Conservation (phyloP, 306 rosid species). For the Lupinus albus region DNA sequence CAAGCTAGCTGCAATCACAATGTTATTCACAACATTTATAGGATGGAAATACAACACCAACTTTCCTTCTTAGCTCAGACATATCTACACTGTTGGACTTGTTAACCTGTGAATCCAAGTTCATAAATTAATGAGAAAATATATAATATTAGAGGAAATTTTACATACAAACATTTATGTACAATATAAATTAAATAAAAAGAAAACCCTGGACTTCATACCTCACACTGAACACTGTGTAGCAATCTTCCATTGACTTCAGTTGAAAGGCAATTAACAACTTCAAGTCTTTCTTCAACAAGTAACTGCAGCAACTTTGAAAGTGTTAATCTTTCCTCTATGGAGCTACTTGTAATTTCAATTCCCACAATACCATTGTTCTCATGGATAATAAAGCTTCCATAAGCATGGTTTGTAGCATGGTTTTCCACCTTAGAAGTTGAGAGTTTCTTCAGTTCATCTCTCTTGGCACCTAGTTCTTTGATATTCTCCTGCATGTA, state of each 20-base stretch:
- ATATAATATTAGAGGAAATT: neutral
- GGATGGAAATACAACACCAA: constrained; percentile 43
- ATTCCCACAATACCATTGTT: constrained; percentile 51
- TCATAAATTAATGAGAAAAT: constrained; percentile 4
- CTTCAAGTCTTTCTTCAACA: constrained; percentile 52
- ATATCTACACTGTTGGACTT: constrained; percentile 40
- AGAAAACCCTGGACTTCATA: constrained; percentile 23
- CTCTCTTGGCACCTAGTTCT: constrained; percentile 49
- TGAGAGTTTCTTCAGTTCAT: constrained; percentile 46
- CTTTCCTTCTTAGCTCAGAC: constrained; percentile 53
- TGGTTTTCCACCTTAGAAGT: constrained; percentile 10
- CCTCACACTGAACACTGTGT: constrained; percentile 60
- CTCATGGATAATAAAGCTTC: constrained; percentile 43
- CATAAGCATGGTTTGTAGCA: constrained; percentile 4
- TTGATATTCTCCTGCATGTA: constrained; percentile 50
- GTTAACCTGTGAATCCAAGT: constrained; percentile 47
- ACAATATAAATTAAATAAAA: neutral
- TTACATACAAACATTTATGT: neutral
- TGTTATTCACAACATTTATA: constrained; percentile 34
- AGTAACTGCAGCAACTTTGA: constrained; percentile 49
- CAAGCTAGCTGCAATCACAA: constrained; percentile 28
- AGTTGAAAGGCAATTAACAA: constrained; percentile 50
- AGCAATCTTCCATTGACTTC: constrained; percentile 52
- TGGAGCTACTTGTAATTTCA: constrained; percentile 36
- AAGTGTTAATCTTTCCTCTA: constrained; percentile 38